Evolutionary conservation across 2,329 filamentous ascomycete genomes (phyloP).

Genomic region (Beauveria sp.): DNA sequence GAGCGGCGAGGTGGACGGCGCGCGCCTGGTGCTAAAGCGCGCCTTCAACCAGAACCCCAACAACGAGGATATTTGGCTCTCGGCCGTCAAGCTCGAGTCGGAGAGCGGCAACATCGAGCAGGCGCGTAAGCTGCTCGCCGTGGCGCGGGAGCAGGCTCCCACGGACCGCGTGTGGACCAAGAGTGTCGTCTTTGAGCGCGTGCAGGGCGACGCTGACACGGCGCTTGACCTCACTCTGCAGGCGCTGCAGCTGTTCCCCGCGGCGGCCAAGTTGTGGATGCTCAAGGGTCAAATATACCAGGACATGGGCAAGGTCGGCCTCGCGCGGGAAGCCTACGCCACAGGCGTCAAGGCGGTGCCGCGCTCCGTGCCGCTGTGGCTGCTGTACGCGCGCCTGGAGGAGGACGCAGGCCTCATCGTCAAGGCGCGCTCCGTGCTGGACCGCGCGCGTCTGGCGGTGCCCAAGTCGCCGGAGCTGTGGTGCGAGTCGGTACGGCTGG

Average conservation of each 20-base stretch:
- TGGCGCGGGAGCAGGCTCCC: conserved; percentile 79
- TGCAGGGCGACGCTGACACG: conserved; percentile 68
- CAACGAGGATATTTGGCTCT: conserved; percentile 96
- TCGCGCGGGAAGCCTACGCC: conserved; percentile 83
- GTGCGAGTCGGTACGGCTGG: conserved; percentile 89
- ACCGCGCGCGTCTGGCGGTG: conserved; percentile 79
- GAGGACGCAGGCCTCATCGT: conserved; percentile 76
- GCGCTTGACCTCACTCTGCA: conserved; percentile 84
- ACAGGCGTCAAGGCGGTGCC: conserved; percentile 83
- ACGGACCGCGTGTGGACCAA: conserved; percentile 98
- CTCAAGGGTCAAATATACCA: conserved; percentile 98
- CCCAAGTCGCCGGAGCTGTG: conserved; percentile 81
- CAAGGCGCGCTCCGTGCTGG: conserved; percentile 89
- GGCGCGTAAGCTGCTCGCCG: conserved; percentile 71
- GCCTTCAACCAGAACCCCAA: conserved; percentile 94
- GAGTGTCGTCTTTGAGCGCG: conserved; percentile 85
- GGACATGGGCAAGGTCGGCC: conserved; percentile 65
- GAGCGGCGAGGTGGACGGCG: conserved; percentile 77
- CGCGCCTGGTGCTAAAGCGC: conserved; percentile 73
- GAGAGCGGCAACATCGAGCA: conserved; percentile 78
- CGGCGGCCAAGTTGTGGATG: conserved; percentile 89
- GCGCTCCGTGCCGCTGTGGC: conserved; percentile 78
- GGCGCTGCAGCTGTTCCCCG: conserved; percentile 78
- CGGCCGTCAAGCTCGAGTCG: conserved; percentile 91
- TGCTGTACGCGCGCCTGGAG: conserved; percentile 81